Base-by-base conservation (phyloP, 805 yeast species). In the Naumovozyma dairenensis region DNA sequence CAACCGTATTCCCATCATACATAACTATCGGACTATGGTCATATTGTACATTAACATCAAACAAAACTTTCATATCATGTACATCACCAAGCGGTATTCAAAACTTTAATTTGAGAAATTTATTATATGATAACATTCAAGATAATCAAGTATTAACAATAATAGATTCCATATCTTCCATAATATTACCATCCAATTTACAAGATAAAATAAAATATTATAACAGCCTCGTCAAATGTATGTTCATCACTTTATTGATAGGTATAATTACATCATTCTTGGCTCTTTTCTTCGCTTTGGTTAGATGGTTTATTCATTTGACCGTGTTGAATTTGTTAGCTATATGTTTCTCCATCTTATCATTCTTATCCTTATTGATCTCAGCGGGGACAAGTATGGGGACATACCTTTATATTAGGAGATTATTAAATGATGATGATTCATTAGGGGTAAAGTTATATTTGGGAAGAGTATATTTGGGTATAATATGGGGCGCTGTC, bases 301-400 rank as follows among this genome's bases (percentile, higher is more conserved):
- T 48, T 10, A 48, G 58, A 28, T 43, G 52, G 44, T 16, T 65
- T 69, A 35, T 46, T 65, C 59, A 49, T 67, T 49, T 54, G 71
- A 49, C 57, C 63, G 63, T 52, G 66, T 54, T 68, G 67, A 46
- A 58, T 66, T 33, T 59, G 62, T n/a, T 70, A 20, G 67, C 75
- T 6, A 56, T 67, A 30, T 29, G 80, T 5, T 27, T 71, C 15
- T 60, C 72, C 1, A 20, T 68, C 6, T 40, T 71, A 10, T 65
- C 72, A 9, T 52, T 62, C 29, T 19, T 63, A 4, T 42, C 63
- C 9, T 44, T 66, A n/a, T 9, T 63, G 3, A 43, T 69, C 13
- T 63, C 71, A 19, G 68, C 74, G 19, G 83, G 67, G 12, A 59
- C 78, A 16, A 64, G 80, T 19, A 80, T 89, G 1, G 92, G 77